Evolutionary conservation across 2,329 filamentous ascomycete genomes (phyloP), one percentile per base, ranked within the genome.

Genomic region (Zelopaecilomyces penicillatus): DNA sequence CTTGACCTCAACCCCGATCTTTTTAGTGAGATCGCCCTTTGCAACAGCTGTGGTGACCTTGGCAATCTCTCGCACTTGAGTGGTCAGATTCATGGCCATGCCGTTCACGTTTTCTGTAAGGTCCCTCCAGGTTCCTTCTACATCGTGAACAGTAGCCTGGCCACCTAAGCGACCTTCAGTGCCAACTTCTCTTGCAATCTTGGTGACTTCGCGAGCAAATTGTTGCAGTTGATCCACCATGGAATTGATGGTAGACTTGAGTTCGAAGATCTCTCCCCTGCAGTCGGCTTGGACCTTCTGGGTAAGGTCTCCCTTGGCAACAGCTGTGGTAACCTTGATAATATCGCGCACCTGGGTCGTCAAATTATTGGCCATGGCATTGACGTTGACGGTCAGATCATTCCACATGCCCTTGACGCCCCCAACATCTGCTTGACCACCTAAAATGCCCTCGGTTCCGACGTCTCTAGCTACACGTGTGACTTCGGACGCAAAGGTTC

Each of bases 151-250:
- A 19, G 89, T 93, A 40, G 93, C 91, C 65, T 98, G 93, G 7
- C 93, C 91, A 62, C 93, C 91, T 11, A 98, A 77, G 50, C 89
- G 82, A 57, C 91, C 91, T 65, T 98, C 91, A 1, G 93, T 97
- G 49, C 91, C 91, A 73, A 97, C 93, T 66, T 97, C 91, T 63
- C 88, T 85, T 33, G 91, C 91, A 59, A 98, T 86, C 66, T 93
- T 94, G 33, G 91, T 97, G 56, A 98, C 93, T 69, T 97, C 91
- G 60, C 89, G 86, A 7, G 93, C 93, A 62, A 97, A 97, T 61
- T 96, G 90, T 60, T 95, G 88, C 46, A 98, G 74, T 65, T 96
- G 93, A 64, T 96, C 93, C 54, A 98, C 91, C 91, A 98, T 98
- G 63, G 87, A 93, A 68, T 98, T 98, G 73, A 97, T 98, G 39